Evolutionary conservation across 169 alveolate species (phyloP), one percentile per base, ranked within the genome.

Genomic region (Plasmodium chabaudi): DNA sequence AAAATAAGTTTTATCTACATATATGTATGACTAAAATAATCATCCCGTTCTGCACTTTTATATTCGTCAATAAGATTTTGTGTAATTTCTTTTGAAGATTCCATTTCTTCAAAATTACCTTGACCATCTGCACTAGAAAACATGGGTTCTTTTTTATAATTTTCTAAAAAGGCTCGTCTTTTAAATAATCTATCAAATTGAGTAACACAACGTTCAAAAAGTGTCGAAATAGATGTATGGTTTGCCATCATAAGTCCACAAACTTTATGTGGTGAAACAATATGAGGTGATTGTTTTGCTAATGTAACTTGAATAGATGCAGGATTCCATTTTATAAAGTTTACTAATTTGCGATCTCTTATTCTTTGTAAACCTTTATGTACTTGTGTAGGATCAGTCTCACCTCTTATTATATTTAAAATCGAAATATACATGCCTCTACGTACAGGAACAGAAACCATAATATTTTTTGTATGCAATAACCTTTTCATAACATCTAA

Each of bases 161-260:
- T 96, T 75, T 98, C 99, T 73, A 99, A 93, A 94, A 97, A 98
- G 17, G 99, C 99, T 74, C 98, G 97, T 92, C 99, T 95, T 72
- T 95, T 96, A 90, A 95, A 95, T 49, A 99, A 94, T 47, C 96
- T 96, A 71, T 97, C 98, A 91, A 96, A 98, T 86, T 97, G 98
- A 39, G 96, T 97, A 15, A 97, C 95, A 56, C 99, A 97, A 55
- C 98, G 91, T 46, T 97, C 96, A 86, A 96, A 94, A 46, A 98
- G 94, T 34, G 96, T 94, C 1, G 98, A 92, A 25, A 99, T 99
- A n/a, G 99, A 97, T 0, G 99, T 99, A 93, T 99, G 99, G 86
- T 99, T 99, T 4, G 99, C 99, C 92, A 99, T 93, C 99, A 98
- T 97, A 63, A 99, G 96, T 9, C 99, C 99, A 27, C 97, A 96